Conservation (phyloP, 2,329 filamentous ascomycete species). For the Stagonosporopsis tanaceti region DNA sequence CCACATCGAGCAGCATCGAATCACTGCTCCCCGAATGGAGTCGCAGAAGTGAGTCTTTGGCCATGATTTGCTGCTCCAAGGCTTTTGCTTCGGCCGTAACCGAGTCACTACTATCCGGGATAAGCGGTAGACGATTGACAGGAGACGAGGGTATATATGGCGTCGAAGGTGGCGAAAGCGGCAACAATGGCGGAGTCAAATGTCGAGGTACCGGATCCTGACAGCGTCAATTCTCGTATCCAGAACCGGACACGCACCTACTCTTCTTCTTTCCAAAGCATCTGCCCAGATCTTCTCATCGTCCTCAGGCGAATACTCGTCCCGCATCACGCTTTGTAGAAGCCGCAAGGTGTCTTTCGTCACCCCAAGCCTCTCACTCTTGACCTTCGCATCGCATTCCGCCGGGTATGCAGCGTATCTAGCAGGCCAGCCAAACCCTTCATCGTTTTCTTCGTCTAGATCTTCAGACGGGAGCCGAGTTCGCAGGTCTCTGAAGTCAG, state of each 20-base stretch:
- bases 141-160: constrained; percentile 53
- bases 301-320: constrained; percentile 30
- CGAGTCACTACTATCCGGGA: constrained; percentile 49
- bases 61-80: constrained; percentile 46
- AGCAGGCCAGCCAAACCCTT: constrained; percentile 53
- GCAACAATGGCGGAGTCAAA: constrained; percentile 59
- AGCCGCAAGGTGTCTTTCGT: constrained; percentile 45
- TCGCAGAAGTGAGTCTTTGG: constrained; percentile 43
- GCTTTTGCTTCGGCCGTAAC: constrained; percentile 41
- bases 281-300: constrained; percentile 30
- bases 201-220: constrained; percentile 12
- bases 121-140: constrained; percentile 46
- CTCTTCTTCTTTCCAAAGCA: constrained; percentile 27
- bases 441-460: constrained; percentile 52
- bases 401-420: constrained; percentile 42
- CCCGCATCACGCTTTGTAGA: constrained; percentile 47
- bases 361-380: constrained; percentile 51
- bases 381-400: constrained; percentile 31
- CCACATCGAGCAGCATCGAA: constrained; percentile 41
- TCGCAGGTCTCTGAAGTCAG: constrained; percentile 39
- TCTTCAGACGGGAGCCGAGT: constrained; percentile 45
- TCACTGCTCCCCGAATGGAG: constrained; percentile 44
- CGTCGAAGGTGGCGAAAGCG: constrained; percentile 51
- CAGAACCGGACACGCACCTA: constrained; percentile 22
- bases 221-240: neutral